Conservation (phyloP, 2,329 filamentous ascomycete genomes). For the Rhytidhysteron rufulum region DNA sequence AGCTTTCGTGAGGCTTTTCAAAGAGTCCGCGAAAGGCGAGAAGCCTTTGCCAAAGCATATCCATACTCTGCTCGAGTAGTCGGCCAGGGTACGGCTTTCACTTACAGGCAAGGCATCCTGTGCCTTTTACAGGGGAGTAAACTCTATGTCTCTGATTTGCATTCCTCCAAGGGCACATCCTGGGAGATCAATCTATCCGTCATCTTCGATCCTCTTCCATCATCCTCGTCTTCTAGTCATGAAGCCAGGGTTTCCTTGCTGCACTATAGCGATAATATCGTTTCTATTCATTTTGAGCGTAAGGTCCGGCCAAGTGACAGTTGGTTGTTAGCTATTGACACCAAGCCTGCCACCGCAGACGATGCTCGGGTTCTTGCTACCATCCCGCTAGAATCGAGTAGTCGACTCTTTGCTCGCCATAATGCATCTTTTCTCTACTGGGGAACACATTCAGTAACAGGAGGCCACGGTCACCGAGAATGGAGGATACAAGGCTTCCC, state of each 20-base stretch:
- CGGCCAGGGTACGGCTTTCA: slow-evolving; percentile 57
- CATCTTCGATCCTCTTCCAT: slow-evolving; percentile 10
- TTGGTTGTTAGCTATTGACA: slow-evolving; percentile 25
- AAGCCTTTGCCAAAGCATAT: slow-evolving; percentile 57
- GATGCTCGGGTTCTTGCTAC: slow-evolving; percentile 33
- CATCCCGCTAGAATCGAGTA: slow-evolving; percentile 27
- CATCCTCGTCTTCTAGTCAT: not conserved
- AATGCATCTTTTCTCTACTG: slow-evolving; percentile 60
- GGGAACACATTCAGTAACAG: slow-evolving; percentile 58
- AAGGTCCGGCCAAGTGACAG: slow-evolving; percentile 10
- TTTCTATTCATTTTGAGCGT: slow-evolving; percentile 20
- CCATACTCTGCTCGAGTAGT: slow-evolving; percentile 61
- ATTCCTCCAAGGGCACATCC: slow-evolving; percentile 20
- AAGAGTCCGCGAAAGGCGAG: slow-evolving; percentile 57
- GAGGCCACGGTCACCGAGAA: slow-evolving; percentile 53
- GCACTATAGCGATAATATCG: slow-evolving; percentile 29
- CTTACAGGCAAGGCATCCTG: slow-evolving; percentile 61
- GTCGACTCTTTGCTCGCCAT: slow-evolving; percentile 66
- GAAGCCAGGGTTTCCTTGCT: slow-evolving; percentile 41
- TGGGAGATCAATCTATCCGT: slow-evolving; percentile 16
- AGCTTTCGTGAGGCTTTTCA: slow-evolving; percentile 54
- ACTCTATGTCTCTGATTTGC: slow-evolving; percentile 59
- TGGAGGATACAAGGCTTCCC: slow-evolving; percentile 57
- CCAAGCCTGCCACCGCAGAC: slow-evolving; percentile 11
- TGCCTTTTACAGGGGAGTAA: slow-evolving; percentile 56